Evolutionary conservation across 805 yeast species (phyloP).

Genomic region (Candida silvicultrix): DNA sequence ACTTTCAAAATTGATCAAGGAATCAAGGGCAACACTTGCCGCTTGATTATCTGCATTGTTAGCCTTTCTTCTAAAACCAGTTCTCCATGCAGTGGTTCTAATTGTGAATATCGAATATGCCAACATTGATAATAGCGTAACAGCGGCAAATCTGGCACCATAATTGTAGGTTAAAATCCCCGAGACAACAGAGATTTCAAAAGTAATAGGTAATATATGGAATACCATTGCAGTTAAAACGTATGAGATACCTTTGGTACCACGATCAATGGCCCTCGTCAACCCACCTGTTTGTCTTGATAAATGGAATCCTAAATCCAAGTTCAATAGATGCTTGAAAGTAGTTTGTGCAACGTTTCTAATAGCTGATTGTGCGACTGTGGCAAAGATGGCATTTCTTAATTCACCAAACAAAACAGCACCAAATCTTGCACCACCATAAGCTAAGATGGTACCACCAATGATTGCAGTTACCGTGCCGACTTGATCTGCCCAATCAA

Average conservation of each 20-base stretch:
- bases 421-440: slow-evolving; percentile 92
- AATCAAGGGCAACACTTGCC: slow-evolving; percentile 92
- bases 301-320: slow-evolving; percentile 87
- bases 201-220: slow-evolving; percentile 87
- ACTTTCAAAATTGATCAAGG: slow-evolving; percentile 88
- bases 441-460: slow-evolving; percentile 68
- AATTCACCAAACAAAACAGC: slow-evolving; percentile 92
- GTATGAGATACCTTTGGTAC: slow-evolving; percentile 94
- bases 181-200: slow-evolving; percentile 89
- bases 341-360: slow-evolving; percentile 85
- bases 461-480: slow-evolving; percentile 58
- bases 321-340: slow-evolving; percentile 70
- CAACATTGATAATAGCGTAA: slow-evolving; percentile 83
- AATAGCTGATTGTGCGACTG: slow-evolving; percentile 92
- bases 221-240: slow-evolving; percentile 96
- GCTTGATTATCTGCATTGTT: slow-evolving; percentile 93
- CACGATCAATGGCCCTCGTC: slow-evolving; percentile 94
- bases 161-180: slow-evolving; percentile 91
- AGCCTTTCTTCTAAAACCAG: slow-evolving; percentile 82
- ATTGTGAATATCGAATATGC: slow-evolving; percentile 85
- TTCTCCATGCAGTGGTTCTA: slow-evolving; percentile 93
- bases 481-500: slow-evolving; percentile 71
- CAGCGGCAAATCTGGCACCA: slow-evolving; percentile 83
- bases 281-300: slow-evolving; percentile 93
- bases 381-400: slow-evolving; percentile 91